Evolutionary conservation across 441 rosid genomes (phyloP).

Genomic region (Melastoma candidum): DNA sequence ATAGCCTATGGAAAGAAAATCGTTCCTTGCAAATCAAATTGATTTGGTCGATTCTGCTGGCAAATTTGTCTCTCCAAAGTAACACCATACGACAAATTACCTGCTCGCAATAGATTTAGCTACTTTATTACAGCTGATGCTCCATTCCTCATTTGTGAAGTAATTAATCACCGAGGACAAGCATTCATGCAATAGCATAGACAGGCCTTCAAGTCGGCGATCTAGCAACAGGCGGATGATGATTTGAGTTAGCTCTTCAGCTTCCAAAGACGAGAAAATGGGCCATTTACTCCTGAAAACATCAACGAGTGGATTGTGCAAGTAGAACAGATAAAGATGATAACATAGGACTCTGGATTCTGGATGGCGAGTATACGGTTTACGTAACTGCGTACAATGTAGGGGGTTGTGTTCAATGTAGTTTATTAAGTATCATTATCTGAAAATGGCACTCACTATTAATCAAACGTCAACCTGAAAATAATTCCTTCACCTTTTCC

Average conservation of each 20-base stretch:
- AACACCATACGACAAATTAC: conserved; percentile 19
- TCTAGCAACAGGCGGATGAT: conserved; percentile 45
- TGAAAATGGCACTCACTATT: no score
- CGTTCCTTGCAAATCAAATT: no score
- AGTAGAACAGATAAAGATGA: conserved; percentile 8
- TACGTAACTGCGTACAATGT: no score
- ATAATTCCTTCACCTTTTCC: no score
- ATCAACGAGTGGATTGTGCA: conserved; percentile 9
- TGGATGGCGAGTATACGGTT: no score
- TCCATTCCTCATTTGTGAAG: conserved; percentile 69
- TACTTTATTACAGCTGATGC: conserved; percentile 40
- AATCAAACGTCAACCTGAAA: no score
- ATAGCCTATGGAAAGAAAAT: no score
- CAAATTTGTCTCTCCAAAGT: no score
- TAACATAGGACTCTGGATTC: neutral
- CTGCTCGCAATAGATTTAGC: conserved; percentile 63
- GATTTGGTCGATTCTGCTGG: no score
- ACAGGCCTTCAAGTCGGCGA: conserved; percentile 55
- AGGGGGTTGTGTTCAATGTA: no score
- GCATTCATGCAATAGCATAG: conserved; percentile 36
- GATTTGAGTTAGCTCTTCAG: conserved; percentile 46
- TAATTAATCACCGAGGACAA: conserved; percentile 40
- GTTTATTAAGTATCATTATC: no score
- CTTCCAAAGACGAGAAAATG: conserved; percentile 40
- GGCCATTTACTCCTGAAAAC: conserved; percentile 36